phyloP scores from a whole-genome alignment of 1,284 basidiomycete genomes.

The Ganoderma lucidum region DNA sequence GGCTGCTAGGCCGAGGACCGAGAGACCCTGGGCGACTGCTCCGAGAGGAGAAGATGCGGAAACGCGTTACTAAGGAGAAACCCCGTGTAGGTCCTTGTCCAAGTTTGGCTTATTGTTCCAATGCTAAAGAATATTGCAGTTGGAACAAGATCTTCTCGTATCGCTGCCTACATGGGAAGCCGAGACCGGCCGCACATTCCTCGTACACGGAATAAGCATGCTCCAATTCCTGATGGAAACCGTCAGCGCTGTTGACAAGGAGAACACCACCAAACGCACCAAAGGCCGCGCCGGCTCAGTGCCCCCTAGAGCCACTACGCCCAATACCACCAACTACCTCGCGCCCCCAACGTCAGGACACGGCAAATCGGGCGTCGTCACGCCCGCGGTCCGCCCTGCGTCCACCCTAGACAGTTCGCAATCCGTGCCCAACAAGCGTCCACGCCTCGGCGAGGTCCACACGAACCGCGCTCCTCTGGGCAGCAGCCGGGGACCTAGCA shows the following conservation, averaged over 20 bases:
- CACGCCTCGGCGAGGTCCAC: slow-evolving; percentile 53
- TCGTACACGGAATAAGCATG: slow-evolving; percentile 88
- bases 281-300: slow-evolving; percentile 57
- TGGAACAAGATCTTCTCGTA: slow-evolving; percentile 87
- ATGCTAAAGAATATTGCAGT: slow-evolving; percentile 50
- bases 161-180: slow-evolving; percentile 92
- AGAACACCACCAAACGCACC: slow-evolving; percentile 66
- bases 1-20: slow-evolving; percentile 80
- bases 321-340: slow-evolving; percentile 49
- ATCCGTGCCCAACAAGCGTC: slow-evolving; percentile 65
- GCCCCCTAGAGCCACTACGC: slow-evolving; percentile 67
- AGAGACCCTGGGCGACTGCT: slow-evolving; percentile 83
- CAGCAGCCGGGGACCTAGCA: slow-evolving; percentile 28
- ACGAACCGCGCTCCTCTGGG: slow-evolving; percentile 32
- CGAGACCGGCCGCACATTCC: slow-evolving; percentile 78
- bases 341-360: slow-evolving; percentile 38
- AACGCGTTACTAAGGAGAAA: slow-evolving; percentile 94
- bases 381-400: slow-evolving; percentile 64
- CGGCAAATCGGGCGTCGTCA: slow-evolving; percentile 52
- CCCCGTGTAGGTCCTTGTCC: slow-evolving; percentile 74
- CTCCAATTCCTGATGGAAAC: slow-evolving; percentile 81
- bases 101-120: slow-evolving; percentile 6
- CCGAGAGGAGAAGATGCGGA: slow-evolving; percentile 97
- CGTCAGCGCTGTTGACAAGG: slow-evolving; percentile 72
- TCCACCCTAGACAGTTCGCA: slow-evolving; percentile 49